Conservation (phyloP, 495 filamentous ascomycete genomes). For the Hyaloscypha hepaticicola region DNA sequence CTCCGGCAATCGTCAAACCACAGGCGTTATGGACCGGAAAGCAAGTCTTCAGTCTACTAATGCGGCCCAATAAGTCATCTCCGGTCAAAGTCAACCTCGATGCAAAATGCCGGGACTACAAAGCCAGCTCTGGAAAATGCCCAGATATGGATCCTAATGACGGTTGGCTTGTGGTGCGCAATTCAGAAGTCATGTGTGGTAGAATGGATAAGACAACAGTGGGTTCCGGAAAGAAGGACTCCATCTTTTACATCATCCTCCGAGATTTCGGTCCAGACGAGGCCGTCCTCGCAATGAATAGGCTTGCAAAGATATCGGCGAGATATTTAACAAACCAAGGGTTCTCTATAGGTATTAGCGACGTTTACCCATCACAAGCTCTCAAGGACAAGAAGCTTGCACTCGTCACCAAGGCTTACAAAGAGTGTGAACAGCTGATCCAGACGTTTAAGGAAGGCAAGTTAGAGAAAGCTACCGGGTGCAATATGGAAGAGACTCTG, state of each 20-base stretch:
- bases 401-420: constrained; percentile 77
- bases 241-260: constrained; percentile 93
- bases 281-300: constrained; percentile 90
- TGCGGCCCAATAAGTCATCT: constrained; percentile 82
- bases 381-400: constrained; percentile 68
- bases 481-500: constrained; percentile 86
- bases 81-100: constrained; percentile 88
- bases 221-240: constrained; percentile 95
- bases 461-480: constrained; percentile 80
- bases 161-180: constrained; percentile 85
- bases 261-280: constrained; percentile 89
- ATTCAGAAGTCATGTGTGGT: constrained; percentile 97
- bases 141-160: constrained; percentile 84
- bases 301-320: constrained; percentile 85
- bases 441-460: constrained; percentile 71
- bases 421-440: constrained; percentile 82
- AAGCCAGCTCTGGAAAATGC: constrained; percentile 48
- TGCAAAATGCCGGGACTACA: constrained; percentile 83
- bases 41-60: constrained; percentile 92
- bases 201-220: constrained; percentile 97
- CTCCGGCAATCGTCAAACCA: constrained; percentile 81
- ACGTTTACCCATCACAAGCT: constrained; percentile 76
- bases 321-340: constrained; percentile 85
- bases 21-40: constrained; percentile 95
- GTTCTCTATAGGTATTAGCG: constrained; percentile 93